phyloP scores from a whole-genome alignment of 352 stramenopile species.

The Phytopythium litorale region DNA sequence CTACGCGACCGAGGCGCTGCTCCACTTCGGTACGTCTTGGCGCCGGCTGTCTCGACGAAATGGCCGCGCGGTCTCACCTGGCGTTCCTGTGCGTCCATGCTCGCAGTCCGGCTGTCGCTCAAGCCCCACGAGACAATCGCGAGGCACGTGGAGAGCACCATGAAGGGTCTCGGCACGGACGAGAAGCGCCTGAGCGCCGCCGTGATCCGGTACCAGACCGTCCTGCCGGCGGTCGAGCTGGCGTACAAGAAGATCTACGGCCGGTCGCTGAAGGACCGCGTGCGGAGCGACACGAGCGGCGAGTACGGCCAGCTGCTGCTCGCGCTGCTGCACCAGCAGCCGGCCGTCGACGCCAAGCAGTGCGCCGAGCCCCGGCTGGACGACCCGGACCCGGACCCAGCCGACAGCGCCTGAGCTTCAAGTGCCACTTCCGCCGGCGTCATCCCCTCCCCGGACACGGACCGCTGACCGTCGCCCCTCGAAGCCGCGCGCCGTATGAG shows the following conservation, averaged over 20 bases:
- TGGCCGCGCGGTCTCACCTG: conserved; percentile 1
- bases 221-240: conserved; percentile 29
- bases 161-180: conserved; percentile 56
- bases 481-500: neutral
- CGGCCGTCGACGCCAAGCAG: conserved; percentile 2
- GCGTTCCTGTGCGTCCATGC: conserved; percentile 10
- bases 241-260: conserved; percentile 44
- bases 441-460: neutral
- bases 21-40: conserved; percentile 50
- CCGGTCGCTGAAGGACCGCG: conserved; percentile 42
- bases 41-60: neutral
- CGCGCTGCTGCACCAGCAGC: conserved; percentile 38
- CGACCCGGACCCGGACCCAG: neutral
- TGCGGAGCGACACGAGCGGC: conserved; percentile 48
- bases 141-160: conserved; percentile 53
- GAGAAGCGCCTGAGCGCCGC: conserved; percentile 51
- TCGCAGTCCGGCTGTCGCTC: conserved; percentile 46
- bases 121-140: conserved; percentile 44
- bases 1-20: conserved; percentile 49
- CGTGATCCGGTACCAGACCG: conserved; percentile 51
- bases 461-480: neutral
- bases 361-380: too few relatives aligned
- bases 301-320: conserved; percentile 53
- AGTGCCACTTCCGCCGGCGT: neutral
- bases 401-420: conserved; percentile 6